Conservation (phyloP, 2,329 filamentous ascomycete species). For the Myriosclerotinia duriaeana region DNA sequence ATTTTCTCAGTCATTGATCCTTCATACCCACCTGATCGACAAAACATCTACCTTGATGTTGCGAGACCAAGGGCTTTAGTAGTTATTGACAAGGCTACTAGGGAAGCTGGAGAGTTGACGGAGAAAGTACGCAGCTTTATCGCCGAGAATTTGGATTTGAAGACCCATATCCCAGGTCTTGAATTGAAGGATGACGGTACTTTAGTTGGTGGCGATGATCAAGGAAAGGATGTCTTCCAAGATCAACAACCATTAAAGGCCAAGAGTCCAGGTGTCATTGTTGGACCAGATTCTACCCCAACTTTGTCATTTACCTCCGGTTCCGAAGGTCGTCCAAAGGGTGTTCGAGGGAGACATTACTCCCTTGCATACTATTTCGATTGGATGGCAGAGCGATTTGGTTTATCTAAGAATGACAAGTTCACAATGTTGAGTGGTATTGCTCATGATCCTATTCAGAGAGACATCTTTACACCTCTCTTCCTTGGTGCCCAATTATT, state of each 20-base stretch:
- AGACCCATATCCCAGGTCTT: slow-evolving; percentile 72
- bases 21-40: slow-evolving; percentile 74
- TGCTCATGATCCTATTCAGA: slow-evolving; percentile 68
- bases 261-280: slow-evolving; percentile 66
- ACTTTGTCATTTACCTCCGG: slow-evolving; percentile 76
- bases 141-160: slow-evolving; percentile 67
- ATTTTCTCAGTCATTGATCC: slow-evolving; percentile 73
- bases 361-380: slow-evolving; percentile 82
- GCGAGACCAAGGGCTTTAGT: slow-evolving; percentile 71
- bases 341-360: slow-evolving; percentile 84
- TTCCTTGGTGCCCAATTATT: slow-evolving; percentile 80
- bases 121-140: slow-evolving; percentile 64
- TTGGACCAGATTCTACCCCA: slow-evolving; percentile 82
- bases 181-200: slow-evolving; percentile 68
- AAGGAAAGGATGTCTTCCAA: slow-evolving; percentile 67
- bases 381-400: slow-evolving; percentile 89
- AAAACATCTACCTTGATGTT: slow-evolving; percentile 81
- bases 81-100: slow-evolving; percentile 68
- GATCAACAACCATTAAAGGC: slow-evolving; percentile 51
- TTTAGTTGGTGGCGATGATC: slow-evolving; percentile 65
- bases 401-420: slow-evolving; percentile 66
- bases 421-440: slow-evolving; percentile 88
- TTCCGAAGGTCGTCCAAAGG: slow-evolving; percentile 78
- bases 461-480: slow-evolving; percentile 85
- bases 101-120: slow-evolving; percentile 64